Evolutionary conservation across 805 yeast genomes (phyloP).

Genomic region (Barnettozyma siamensis): DNA sequence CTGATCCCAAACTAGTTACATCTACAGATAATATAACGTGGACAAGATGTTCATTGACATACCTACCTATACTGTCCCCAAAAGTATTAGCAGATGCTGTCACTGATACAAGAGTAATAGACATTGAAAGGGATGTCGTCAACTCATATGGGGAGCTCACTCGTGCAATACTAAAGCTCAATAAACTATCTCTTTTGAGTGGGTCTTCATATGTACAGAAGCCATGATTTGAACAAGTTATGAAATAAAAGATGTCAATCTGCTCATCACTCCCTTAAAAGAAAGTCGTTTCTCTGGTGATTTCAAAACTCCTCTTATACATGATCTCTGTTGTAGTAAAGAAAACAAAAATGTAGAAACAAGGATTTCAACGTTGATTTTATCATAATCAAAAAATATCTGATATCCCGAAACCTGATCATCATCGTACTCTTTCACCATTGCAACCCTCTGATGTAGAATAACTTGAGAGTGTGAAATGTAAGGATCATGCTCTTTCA

Average conservation of each 20-base stretch:
- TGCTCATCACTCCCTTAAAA: neutral
- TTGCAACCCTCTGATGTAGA: conserved; percentile 18
- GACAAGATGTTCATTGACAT: conserved; percentile 23
- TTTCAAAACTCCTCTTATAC: conserved; percentile 7
- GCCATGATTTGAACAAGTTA: conserved; percentile 1
- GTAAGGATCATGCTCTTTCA: conserved; percentile 4
- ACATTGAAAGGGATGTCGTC: conserved; percentile 13
- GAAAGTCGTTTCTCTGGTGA: conserved; percentile 1
- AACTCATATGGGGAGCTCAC: conserved; percentile 21
- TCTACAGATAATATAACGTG: conserved; percentile 17
- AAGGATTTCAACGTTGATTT: conserved; percentile 21
- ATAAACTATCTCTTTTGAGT: conserved; percentile 17
- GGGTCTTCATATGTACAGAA: conserved; percentile 16
- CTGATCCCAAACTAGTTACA: conserved; percentile 7
- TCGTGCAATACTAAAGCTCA: conserved; percentile 11
- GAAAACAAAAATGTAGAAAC: conserved; percentile 19
- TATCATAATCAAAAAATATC: conserved; percentile 17
- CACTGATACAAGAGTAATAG: conserved; percentile 18
- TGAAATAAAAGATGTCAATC: neutral
- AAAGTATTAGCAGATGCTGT: conserved; percentile 15
- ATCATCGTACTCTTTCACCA: conserved; percentile 13
- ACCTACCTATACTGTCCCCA: conserved; percentile 13
- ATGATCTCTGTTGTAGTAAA: conserved; percentile 9
- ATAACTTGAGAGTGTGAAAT: conserved; percentile 3
- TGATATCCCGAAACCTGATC: conserved; percentile 9